Base-by-base conservation (phyloP, 2,329 filamentous ascomycete genomes). In the Sporothrix pseudoabietina region DNA sequence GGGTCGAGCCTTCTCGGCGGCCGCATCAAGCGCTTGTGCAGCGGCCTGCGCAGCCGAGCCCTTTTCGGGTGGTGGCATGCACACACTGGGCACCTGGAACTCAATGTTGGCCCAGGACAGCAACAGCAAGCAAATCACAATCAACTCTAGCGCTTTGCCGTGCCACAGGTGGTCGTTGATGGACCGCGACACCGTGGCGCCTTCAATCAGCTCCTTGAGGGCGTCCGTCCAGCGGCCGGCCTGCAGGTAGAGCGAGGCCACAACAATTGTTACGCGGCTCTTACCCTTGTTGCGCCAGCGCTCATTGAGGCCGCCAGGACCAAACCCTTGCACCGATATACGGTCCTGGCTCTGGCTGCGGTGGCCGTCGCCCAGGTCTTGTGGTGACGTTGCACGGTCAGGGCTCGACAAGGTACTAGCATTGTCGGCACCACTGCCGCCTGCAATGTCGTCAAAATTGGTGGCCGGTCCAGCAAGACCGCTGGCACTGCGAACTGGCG, bases 81-180 rank as follows among this genome's bases (percentile, higher is more conserved):
- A 87, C 19, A 91, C 81, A 10, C 83, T 80, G 1, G 89, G 89
- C n/a, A 96, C 87, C 78, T 91, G 87, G 78, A 98, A 98, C 78
- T 96, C 92, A 78, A 95, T 85, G 4, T 91, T 92, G 49, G 91
- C 88, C 92, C 94, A 97, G 41, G 90, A 92, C 75, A 97, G 89
- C 78, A 98, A 88, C 55, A 98, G 79, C 77, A 98, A 86, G 78
- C 92, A 94, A 35, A 97, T 86, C 65, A 96, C 84, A 74, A 97
- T 93, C 39, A 94, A 90, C 80, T 99, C 97, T 26, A 99, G 85
- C 0, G 94, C 94, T 82, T 98, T 98, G 22, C 93, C 96, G 82
- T 98, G 94, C 95, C 96, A 99, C n/a, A 98, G 81, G 81, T 97
- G 93, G 81, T 99, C 96, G 78, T 94, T 94, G 74, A 92, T 88